Evolutionary conservation across 1,284 basidiomycete species (phyloP).

Genomic region (Pascua sp.): DNA sequence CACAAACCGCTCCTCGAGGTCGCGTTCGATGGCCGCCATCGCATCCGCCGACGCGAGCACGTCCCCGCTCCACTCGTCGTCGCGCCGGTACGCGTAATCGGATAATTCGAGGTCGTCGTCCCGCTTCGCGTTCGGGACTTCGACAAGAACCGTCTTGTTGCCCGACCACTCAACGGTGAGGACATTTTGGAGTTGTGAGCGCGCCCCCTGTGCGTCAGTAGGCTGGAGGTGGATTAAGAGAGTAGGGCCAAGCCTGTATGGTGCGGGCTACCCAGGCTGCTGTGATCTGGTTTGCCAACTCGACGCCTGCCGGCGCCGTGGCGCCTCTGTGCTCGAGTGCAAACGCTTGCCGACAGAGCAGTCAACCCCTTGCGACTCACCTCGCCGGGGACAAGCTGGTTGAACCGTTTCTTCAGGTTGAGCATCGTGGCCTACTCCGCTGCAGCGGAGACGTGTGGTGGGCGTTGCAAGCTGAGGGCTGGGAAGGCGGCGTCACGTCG

Average conservation of each 20-base stretch:
- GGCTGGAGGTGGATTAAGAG: not conserved
- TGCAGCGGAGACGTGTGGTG: too few relatives aligned
- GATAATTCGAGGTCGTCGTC: too few relatives aligned
- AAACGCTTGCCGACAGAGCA: too few relatives aligned
- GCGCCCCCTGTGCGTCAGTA: not conserved
- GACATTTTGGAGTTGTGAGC: conserved; percentile 33
- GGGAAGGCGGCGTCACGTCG: too few relatives aligned
- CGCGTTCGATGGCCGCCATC: too few relatives aligned
- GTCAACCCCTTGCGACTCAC: conserved; percentile 11
- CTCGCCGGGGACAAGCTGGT: conserved; percentile 20
- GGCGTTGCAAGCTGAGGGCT: not conserved
- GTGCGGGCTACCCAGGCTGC: not conserved
- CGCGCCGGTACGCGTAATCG: too few relatives aligned
- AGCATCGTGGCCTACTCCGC: conserved; percentile 5
- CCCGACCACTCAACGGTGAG: conserved; percentile 44
- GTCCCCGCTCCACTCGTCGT: too few relatives aligned
- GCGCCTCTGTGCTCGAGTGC: too few relatives aligned
- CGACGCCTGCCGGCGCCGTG: too few relatives aligned
- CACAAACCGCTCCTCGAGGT: too few relatives aligned
- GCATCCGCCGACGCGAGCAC: too few relatives aligned
- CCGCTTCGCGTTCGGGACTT: conserved; percentile 19
- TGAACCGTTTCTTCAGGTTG: conserved; percentile 24
- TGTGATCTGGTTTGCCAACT: not conserved
- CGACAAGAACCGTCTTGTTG: conserved; percentile 41
- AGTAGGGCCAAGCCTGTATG: not conserved